Percentiles rank a stretch among this genome's conserved stretches.
Evolutionary conservation across 1,284 basidiomycete species (phyloP).

Genomic region (Xerocomus minutiporus): DNA sequence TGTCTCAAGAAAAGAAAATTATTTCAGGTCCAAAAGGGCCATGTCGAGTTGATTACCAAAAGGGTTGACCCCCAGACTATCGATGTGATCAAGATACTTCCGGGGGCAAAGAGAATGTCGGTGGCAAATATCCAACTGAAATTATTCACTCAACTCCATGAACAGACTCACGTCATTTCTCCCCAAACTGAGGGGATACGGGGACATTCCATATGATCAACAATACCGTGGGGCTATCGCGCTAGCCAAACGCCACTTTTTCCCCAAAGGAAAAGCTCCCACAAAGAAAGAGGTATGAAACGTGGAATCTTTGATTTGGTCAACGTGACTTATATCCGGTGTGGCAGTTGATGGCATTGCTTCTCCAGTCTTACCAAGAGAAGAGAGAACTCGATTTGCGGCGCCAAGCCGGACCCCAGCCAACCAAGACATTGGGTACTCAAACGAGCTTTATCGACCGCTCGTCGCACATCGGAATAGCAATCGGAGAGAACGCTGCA

Average conservation of each 20-base stretch:
- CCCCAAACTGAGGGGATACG: slow-evolving; percentile 31
- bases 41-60: slow-evolving; percentile 22
- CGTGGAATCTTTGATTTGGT: not conserved
- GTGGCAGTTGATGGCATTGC: slow-evolving; percentile 24
- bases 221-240: slow-evolving; percentile 30
- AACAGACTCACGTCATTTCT: slow-evolving; percentile 29
- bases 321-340: slow-evolving; percentile 5
- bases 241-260: slow-evolving; percentile 28
- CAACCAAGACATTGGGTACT: slow-evolving; percentile 17
- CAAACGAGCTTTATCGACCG: slow-evolving; percentile 21
- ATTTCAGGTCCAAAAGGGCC: slow-evolving; percentile 26
- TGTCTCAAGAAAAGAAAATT: not conserved
- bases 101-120: slow-evolving; percentile 24
- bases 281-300: slow-evolving; percentile 27
- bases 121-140: slow-evolving; percentile 2
- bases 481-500: not conserved
- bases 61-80: slow-evolving; percentile 18
- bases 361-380: slow-evolving; percentile 27
- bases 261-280: slow-evolving; percentile 21
- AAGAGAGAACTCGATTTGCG: slow-evolving; percentile 14
- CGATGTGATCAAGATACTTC: slow-evolving; percentile 25
- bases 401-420: slow-evolving; percentile 1
- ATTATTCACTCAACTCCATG: slow-evolving; percentile 3
- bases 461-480: not conserved
- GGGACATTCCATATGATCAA: slow-evolving; percentile 26